Evolutionary conservation across 257 asterid genomes (phyloP), one percentile per base, ranked within the genome.

Genomic region (Thymus quinquecostatus): DNA sequence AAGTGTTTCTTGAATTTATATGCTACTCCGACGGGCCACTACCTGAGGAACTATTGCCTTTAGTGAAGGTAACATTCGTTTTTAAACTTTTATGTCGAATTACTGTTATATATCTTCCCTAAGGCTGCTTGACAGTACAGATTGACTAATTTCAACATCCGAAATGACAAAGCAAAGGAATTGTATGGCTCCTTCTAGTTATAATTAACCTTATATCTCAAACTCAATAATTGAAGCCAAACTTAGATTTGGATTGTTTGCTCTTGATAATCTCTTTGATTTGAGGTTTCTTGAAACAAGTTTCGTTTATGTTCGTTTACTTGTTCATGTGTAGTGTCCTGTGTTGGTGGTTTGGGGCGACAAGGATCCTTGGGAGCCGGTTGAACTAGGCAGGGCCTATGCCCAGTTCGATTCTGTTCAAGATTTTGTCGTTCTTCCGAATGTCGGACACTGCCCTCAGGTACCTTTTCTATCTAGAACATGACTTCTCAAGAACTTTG

Each of bases 391-490:
- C 49, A 87, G 65, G 75, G 91, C 93, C 69, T 94, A 86, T 45
- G 89, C 76, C 10, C 47, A 82, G 12, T 91, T 89, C 68, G 90
- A 89, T 47, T 64, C 89, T 3, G 97, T 94, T 0, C 88, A 91
- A 77, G 96, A 91, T 78, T 94, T 94, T 57, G 76, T 91, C 10
- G 90, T 89, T 72, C 88, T 91, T 59, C 95, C 97, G 12, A 78
- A 89, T 65, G 99, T 91, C 63, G 99, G 99, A 29, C 98, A 94
- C 80, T 94, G 99, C 80, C 99, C 99, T 64, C 99, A 94, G 92
- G 95, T 89, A 63, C n/a, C 71, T 44, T 67, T 49, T 69, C 44
- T 78, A 58, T 32, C 56, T 57, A 21, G 21, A 21, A 21, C 21
- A 21, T 21, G 21, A 21, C 21, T 21, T 21, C 21, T 21, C 21